Evolutionary conservation across 1,139 yeast genomes (phyloP), one percentile per base, ranked within the genome.

Genomic region (Scheffersomyces illinoinensis): DNA sequence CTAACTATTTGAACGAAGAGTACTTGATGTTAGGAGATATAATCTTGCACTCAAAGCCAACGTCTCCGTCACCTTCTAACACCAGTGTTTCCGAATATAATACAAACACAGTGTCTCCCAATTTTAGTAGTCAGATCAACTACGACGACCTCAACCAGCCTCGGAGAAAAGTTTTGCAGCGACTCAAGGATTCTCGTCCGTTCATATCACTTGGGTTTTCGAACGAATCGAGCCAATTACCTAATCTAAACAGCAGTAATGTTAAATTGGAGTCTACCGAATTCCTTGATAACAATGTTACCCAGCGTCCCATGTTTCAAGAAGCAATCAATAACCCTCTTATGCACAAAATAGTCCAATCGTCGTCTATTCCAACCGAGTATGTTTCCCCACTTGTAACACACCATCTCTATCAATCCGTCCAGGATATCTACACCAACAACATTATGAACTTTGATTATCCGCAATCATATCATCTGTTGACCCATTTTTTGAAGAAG

Each of bases 381-480:
- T 85, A 85, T 66, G 77, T 84, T 3, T 77, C 89, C 4, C 91
- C 91, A 3, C 72, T 86, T 58, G 78, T 83, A 12, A 77, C 87
- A 57, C 84, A 89, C 62, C 88, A 87, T 65, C 72, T 86, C 47
- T 85, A 87, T 61, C 87, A 85, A 66, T 79, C 84, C 0, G 90
- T 90, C 0, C 85, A 85, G 62, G 93, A 88, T 66, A 85, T 89
- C 53, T 88, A 87, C 67, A 76, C 86, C 48, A 82, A 81, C 61
- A 75, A 81, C 53, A 78, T 84, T 53, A 80, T 82, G 56, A 84
- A 89, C 53, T 88, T 87, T 65, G 88, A 88, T 68, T 88, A 89
- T 64, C 91, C 91, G 6, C 81, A 79, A 64, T 89, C 90, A 49
- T 88, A 88, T 67, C 90, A 85, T 70, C 85, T 86, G 43, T 75